Conservation (phyloP, 2,329 filamentous ascomycete genomes). For the Exophiala sp. region DNA sequence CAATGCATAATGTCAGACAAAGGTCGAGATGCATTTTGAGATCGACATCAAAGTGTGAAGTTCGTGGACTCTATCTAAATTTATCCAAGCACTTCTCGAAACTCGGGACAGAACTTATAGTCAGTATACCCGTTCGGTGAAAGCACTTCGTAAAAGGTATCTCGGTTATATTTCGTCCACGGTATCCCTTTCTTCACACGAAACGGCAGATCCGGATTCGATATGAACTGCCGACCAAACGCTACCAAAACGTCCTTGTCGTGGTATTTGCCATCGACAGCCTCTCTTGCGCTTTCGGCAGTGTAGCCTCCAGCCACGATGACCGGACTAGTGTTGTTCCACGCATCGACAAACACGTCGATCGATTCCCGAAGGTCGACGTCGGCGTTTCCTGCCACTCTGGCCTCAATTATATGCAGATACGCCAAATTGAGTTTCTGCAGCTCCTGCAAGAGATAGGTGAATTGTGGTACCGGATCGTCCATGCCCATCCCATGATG, state of each 20-base stretch:
- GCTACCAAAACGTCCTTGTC: slow-evolving; percentile 46
- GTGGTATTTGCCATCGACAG: slow-evolving; percentile 46
- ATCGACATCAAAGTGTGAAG: not conserved
- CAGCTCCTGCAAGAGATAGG: slow-evolving; percentile 53
- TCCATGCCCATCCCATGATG: slow-evolving; percentile 55
- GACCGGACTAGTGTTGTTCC: slow-evolving; percentile 43
- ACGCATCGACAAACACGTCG: slow-evolving; percentile 34
- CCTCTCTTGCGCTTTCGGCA: slow-evolving; percentile 42
- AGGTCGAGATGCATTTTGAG: not conserved
- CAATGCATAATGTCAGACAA: not conserved
- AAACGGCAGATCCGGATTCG: slow-evolving; percentile 49
- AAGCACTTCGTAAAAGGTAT: slow-evolving; percentile 15
- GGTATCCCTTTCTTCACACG: slow-evolving; percentile 38
- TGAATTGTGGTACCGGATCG: slow-evolving; percentile 58
- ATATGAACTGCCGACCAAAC: slow-evolving; percentile 48
- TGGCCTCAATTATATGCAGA: slow-evolving; percentile 56
- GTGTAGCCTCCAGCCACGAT: slow-evolving; percentile 51
- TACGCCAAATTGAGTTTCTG: slow-evolving; percentile 56
- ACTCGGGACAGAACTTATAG: slow-evolving; percentile 1
- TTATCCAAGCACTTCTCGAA: not conserved
- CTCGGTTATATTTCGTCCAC: slow-evolving; percentile 16
- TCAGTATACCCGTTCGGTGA: slow-evolving; percentile 9
- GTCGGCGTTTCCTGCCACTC: slow-evolving; percentile 4
- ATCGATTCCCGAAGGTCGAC: slow-evolving; percentile 1
- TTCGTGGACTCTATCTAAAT: not conserved